A percentile compares a stretch with the other conserved stretches of the same genome.
Conservation (phyloP, 2,329 filamentous ascomycete species). For the Beauveria medogensis region DNA sequence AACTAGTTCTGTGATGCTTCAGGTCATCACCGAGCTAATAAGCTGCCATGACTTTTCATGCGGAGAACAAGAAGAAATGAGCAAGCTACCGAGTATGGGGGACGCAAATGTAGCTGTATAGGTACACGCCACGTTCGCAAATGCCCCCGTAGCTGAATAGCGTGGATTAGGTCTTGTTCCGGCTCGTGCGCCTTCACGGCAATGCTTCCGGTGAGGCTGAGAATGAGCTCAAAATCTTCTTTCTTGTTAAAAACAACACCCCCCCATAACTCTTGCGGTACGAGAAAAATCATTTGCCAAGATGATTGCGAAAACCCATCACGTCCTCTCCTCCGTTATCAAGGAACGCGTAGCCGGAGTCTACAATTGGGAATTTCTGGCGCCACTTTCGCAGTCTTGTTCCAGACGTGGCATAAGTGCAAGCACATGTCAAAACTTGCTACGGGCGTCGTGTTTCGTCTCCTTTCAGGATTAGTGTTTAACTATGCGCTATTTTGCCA, state of each 20-base stretch:
- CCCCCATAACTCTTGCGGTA: too few relatives aligned
- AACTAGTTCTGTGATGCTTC: background rate
- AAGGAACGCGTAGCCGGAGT: background rate
- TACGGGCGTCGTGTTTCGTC: slow-evolving; percentile 1
- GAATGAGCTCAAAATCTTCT: background rate
- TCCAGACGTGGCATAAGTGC: background rate
- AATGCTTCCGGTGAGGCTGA: slow-evolving; percentile 4
- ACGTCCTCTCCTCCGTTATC: too few relatives aligned
- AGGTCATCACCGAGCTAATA: background rate
- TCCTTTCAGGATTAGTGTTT: slow-evolving; percentile 6
- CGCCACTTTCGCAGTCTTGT: background rate
- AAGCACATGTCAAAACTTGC: background rate
- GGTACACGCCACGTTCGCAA: background rate
- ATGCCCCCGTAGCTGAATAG: background rate
- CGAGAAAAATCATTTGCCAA: too few relatives aligned
- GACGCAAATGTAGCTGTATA: too few relatives aligned
- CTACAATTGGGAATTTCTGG: background rate
- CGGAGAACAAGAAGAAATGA: too few relatives aligned
- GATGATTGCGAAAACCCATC: too few relatives aligned
- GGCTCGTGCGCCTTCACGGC: background rate
- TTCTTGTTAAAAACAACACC: background rate
- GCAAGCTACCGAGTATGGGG: too few relatives aligned
- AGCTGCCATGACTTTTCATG: too few relatives aligned
- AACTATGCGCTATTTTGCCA: slow-evolving; percentile 2
- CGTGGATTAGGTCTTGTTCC: background rate